Evolutionary conservation across 176 grass and related monocot genomes (phyloP).

Genomic region (Carex parvula): DNA sequence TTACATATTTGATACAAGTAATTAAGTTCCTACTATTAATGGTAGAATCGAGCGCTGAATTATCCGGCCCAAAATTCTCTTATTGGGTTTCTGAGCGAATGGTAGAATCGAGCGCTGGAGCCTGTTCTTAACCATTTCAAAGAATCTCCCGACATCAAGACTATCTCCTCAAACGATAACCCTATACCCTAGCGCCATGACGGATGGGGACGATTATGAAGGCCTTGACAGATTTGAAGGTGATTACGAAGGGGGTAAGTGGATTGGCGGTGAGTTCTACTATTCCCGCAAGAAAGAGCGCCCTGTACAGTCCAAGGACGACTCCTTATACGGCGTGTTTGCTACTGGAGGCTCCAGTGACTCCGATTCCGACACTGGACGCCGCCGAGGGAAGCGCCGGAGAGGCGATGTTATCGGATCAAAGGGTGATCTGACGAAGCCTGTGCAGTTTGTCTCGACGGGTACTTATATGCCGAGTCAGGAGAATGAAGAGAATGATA

Average conservation of each 20-base stretch:
- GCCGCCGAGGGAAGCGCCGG: constrained; percentile 12
- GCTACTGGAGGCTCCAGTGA: constrained; percentile 21
- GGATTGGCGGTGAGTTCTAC: constrained; percentile 72
- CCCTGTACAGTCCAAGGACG: constrained; percentile 50
- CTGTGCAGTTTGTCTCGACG: constrained; percentile 21
- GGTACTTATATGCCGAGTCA: constrained; percentile 14
- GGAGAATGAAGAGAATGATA: constrained; percentile 15
- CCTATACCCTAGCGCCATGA: constrained; percentile 33
- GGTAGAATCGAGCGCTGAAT: too few relatives aligned
- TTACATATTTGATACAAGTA: too few relatives aligned
- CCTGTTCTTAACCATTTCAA: too few relatives aligned
- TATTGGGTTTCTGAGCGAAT: too few relatives aligned
- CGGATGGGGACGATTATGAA: constrained; percentile 59
- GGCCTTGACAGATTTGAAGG: constrained; percentile 68
- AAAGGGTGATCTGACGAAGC: constrained; percentile 21
- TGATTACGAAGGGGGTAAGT: constrained; percentile 63
- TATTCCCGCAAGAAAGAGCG: constrained; percentile 51
- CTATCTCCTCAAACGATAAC: too few relatives aligned
- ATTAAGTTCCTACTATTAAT: too few relatives aligned
- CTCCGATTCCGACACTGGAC: constrained; percentile 24
- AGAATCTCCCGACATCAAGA: too few relatives aligned
- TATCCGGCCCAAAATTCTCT: too few relatives aligned
- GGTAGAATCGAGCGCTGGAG: too few relatives aligned
- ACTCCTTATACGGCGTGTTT: constrained; percentile 51
- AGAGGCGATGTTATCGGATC: not conserved